Conservation (phyloP, 495 filamentous ascomycete genomes). For the Glutinoglossum americanum region DNA sequence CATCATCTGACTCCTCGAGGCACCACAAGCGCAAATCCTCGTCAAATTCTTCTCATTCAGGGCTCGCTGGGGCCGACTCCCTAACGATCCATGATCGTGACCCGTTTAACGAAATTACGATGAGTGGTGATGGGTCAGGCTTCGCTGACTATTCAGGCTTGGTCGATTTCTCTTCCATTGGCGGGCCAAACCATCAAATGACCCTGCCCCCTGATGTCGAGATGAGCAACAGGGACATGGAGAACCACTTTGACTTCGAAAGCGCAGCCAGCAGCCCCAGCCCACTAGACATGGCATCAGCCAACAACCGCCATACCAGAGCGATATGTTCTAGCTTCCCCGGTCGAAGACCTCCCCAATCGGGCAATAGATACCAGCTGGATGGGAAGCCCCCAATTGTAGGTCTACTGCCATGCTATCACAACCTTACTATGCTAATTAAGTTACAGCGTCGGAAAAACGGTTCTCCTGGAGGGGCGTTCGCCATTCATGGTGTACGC, state of each 20-base stretch:
- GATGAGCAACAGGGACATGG: constrained; percentile 38
- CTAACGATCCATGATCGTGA: constrained; percentile 9
- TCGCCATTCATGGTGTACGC: constrained; percentile 13
- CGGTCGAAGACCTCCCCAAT: neutral
- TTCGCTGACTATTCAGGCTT: neutral
- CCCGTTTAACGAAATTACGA: constrained; percentile 16
- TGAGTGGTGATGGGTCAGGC: constrained; percentile 5
- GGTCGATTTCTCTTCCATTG: constrained; percentile 6
- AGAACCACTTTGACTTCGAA: constrained; percentile 46
- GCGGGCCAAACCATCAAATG: constrained; percentile 12
- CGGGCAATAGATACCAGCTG: neutral
- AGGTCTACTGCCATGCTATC: neutral
- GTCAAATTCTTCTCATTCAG: constrained; percentile 22
- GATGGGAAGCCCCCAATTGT: neutral
- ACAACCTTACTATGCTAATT: constrained; percentile 4
- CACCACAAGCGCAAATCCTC: constrained; percentile 23
- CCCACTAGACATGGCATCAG: constrained; percentile 14
- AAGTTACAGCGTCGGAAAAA: constrained; percentile 11
- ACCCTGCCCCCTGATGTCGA: constrained; percentile 21
- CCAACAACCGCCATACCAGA: neutral
- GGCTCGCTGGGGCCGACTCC: constrained; percentile 10
- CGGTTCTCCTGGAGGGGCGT: constrained; percentile 8
- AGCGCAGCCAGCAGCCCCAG: constrained; percentile 46
- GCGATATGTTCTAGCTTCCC: neutral
- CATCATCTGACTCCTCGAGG: constrained; percentile 24